Percentiles rank a stretch among this genome's conserved stretches.
Evolutionary conservation across 352 stramenopile species (phyloP).

Genomic region (Phytopythium ostracodes): DNA sequence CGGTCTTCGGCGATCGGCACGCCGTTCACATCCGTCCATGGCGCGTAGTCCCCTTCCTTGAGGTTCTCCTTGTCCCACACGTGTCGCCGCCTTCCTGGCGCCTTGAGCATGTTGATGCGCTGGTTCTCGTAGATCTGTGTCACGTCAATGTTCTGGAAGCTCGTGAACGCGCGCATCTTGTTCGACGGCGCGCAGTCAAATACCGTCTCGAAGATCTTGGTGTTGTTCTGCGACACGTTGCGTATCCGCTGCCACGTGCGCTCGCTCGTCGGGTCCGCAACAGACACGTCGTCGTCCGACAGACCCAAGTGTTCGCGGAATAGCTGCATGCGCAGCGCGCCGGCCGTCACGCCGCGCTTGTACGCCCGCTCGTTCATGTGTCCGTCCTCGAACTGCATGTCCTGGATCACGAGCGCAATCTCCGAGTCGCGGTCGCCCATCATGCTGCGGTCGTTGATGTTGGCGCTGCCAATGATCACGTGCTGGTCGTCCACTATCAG

Average conservation of each 20-base stretch:
- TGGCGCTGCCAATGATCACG: conserved; percentile 90
- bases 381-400: conserved; percentile 76
- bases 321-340: conserved; percentile 68
- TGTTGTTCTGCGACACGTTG: conserved; percentile 55
- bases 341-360: conserved; percentile 52
- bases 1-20: conserved; percentile 75
- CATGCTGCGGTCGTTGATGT: conserved; percentile 96
- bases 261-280: conserved; percentile 55
- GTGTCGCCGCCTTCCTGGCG: conserved; percentile 40
- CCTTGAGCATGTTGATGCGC: conserved; percentile 78
- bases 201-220: conserved; percentile 74
- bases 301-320: conserved; percentile 82
- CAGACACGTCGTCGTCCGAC: conserved; percentile 44
- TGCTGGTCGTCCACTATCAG: conserved; percentile 89
- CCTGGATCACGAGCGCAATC: conserved; percentile 82
- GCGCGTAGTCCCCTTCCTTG: conserved; percentile 78
- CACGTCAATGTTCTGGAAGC: conserved; percentile 74
- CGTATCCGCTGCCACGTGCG: conserved; percentile 65
- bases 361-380: conserved; percentile 74
- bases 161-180: conserved; percentile 67
- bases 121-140: conserved; percentile 88
- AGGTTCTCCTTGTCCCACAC: conserved; percentile 75
- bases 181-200: conserved; percentile 86
- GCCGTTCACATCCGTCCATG: conserved; percentile 85
- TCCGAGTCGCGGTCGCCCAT: conserved; percentile 88